Evolutionary conservation across 2,329 filamentous ascomycete species (phyloP).

Genomic region (Fusarium fracticaudum): DNA sequence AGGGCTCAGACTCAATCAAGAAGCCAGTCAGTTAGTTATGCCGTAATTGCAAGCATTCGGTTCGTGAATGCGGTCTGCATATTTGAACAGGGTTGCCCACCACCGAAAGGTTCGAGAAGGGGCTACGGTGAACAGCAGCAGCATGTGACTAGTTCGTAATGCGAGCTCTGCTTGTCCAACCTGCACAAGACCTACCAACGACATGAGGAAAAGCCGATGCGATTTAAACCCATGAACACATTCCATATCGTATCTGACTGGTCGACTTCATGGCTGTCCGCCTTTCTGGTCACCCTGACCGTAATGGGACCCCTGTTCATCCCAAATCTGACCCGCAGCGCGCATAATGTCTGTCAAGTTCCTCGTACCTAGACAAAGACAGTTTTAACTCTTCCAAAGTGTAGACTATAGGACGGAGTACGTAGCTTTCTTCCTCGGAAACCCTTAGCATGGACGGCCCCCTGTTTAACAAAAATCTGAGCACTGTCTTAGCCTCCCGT

Average conservation of each 20-base stretch:
- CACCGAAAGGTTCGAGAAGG: conserved; percentile 34
- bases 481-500: conserved; percentile 34
- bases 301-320: conserved; percentile 22
- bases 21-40: conserved; percentile 13
- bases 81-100: conserved; percentile 9
- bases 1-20: conserved; percentile 31
- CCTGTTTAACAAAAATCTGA: conserved; percentile 18
- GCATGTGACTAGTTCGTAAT: conserved; percentile 20
- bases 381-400: neutral
- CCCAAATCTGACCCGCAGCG: conserved; percentile 24
- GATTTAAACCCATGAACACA: conserved; percentile 9
- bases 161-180: conserved; percentile 17
- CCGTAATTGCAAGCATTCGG: conserved; percentile 19
- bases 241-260: conserved; percentile 28
- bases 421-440: neutral
- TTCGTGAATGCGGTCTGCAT: conserved; percentile 25
- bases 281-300: conserved; percentile 5
- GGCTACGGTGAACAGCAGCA: conserved; percentile 11
- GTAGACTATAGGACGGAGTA: conserved; percentile 1
- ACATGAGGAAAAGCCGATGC: neutral
- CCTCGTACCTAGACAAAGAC: conserved; percentile 3
- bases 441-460: conserved; percentile 7
- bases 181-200: conserved; percentile 20
- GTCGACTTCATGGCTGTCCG: conserved; percentile 17
- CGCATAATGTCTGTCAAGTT: conserved; percentile 27